Base-by-base conservation (phyloP, 2,329 filamentous ascomycete species). In the Elsinoe ampelina region DNA sequence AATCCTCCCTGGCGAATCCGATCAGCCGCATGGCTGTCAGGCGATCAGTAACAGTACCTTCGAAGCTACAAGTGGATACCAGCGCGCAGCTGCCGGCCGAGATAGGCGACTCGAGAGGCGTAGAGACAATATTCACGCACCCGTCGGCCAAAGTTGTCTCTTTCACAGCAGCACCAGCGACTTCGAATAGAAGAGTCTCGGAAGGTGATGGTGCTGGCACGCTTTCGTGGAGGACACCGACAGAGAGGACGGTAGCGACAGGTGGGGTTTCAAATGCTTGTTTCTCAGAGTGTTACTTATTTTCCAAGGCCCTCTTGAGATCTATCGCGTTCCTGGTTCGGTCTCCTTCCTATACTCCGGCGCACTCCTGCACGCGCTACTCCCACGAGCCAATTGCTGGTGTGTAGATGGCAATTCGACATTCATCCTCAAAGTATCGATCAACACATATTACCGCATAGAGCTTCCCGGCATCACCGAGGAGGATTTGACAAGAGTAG, bases 311-410 rank as follows among this genome's bases (percentile, higher is more conserved):
- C 80, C 84, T 1, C 79, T 96, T 59, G 81, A 85, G 61, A 89
- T 96, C 61, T 95, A 96, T 68, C 85, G 87, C 64, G 86, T 93
- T 34, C 87, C 87, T 6, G 87, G 89, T 17, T 89, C 89, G 8
- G 88, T 93, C 13, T 87, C 89, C 11, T 96, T 95, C 65, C 77
- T 96, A 8, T 92, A 87, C 70, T 95, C 89, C 61, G 88, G 88
- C 59, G 83, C 82, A 57, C 85, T 91, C 13, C 78, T 95, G 15
- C 88, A 93, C 65, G 87, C 91, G 10, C 93, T 96, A 60, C 74
- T 96, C 54, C 89, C 88, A 20, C 89, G 89, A 69, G 95, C 89
- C 58, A 90, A 95, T 71, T 95, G 87, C 67, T 96, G 91, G 91
- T 95, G 87, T 68, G 86, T 96, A 32, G 88, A 95, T 68, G 86